These are phyloP conservation scores for Histomonas meleagridis DNA, from an alignment of 208 protist genomes.

Conservation along the genomic window DNA sequence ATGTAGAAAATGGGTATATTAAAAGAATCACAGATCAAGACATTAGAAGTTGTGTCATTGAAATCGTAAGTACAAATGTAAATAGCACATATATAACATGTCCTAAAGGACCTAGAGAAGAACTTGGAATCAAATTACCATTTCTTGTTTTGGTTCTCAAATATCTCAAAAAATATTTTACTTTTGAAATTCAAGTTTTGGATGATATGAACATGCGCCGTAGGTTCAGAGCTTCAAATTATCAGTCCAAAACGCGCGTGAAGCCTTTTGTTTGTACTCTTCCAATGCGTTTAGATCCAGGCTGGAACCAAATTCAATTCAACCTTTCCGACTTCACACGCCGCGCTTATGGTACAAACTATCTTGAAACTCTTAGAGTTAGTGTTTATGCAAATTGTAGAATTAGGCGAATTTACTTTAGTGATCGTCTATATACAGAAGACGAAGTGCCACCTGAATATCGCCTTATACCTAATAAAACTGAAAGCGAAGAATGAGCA, in stretches of 20 bases:
- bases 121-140: constrained; percentile 96
- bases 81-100: constrained; percentile 90
- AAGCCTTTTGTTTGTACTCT: constrained; percentile 98
- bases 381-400: constrained; percentile 92
- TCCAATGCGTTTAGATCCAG: constrained; percentile 93
- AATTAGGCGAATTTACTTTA: constrained; percentile 91
- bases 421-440: constrained; percentile 91
- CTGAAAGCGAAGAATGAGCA: not conserved
- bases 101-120: constrained; percentile 80
- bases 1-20: constrained; percentile 84
- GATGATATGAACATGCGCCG: constrained; percentile 94
- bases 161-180: constrained; percentile 96
- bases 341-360: constrained; percentile 92
- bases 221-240: constrained; percentile 93
- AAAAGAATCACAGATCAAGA: constrained; percentile 97
- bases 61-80: constrained; percentile 93
- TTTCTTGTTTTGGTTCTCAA: constrained; percentile 98
- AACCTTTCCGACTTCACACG: constrained; percentile 95
- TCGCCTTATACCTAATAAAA: constrained; percentile 77
- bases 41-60: constrained; percentile 92
- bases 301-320: constrained; percentile 99
- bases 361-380: constrained; percentile 90
- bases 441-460: constrained; percentile 96
- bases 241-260: constrained; percentile 85
- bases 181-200: constrained; percentile 93